Percentiles rank a stretch among this genome's conserved stretches.
Evolutionary conservation across 352 stramenopile genomes (phyloP).

Genomic region (Phytophthora rubi): DNA sequence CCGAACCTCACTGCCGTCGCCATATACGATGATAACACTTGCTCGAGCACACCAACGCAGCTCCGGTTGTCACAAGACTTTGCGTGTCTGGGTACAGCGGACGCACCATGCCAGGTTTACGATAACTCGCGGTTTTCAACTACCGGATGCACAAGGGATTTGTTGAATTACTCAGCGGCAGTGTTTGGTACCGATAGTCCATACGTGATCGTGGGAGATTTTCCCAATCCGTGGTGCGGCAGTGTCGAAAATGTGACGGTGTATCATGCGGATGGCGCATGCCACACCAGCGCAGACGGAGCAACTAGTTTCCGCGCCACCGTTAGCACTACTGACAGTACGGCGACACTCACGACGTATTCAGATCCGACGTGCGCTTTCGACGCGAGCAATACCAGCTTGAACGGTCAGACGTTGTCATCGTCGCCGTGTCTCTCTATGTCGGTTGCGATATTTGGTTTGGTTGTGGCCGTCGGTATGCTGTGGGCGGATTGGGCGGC

Average conservation of each 20-base stretch:
- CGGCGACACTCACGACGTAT: slow-evolving; percentile 10
- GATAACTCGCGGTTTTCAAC: neutral
- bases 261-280: slow-evolving; percentile 12
- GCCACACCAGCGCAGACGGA: slow-evolving; percentile 3
- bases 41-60: slow-evolving; percentile 1
- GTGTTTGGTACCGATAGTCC: slow-evolving; percentile 12
- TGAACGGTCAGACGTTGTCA: slow-evolving; percentile 8
- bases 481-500: slow-evolving; percentile 10
- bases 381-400: slow-evolving; percentile 1
- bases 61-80: slow-evolving; percentile 14
- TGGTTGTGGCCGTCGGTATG: slow-evolving; percentile 3
- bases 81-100: neutral
- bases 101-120: neutral
- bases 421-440: slow-evolving; percentile 7
- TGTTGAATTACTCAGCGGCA: neutral
- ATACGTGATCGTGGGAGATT: slow-evolving; percentile 11
- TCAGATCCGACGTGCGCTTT: neutral
- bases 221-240: neutral
- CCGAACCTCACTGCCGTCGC: slow-evolving; percentile 4
- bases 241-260: slow-evolving; percentile 6
- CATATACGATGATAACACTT: slow-evolving; percentile 8
- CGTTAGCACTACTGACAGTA: slow-evolving; percentile 7
- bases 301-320: slow-evolving; percentile 1
- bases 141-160: neutral
- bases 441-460: neutral